Evolutionary conservation across 257 asterid species (phyloP).

Genomic region (Fraxinus quadrangulata): DNA sequence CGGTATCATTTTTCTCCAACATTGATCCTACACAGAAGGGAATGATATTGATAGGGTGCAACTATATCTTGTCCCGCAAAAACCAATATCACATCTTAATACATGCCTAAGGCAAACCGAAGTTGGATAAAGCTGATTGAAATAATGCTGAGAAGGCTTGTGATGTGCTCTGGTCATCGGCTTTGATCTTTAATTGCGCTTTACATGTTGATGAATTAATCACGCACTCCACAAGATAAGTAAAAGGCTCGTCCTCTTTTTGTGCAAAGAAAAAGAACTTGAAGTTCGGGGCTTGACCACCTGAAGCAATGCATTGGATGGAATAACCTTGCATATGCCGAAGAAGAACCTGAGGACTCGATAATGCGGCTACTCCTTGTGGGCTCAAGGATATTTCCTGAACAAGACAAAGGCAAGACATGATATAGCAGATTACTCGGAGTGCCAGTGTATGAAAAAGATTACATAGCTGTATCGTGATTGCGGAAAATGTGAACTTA

Average conservation of each 20-base stretch:
- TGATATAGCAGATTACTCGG: not conserved
- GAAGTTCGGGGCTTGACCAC: constrained; percentile 95
- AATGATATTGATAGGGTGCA: constrained; percentile 9
- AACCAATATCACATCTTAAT: not conserved
- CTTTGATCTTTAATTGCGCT: constrained; percentile 85
- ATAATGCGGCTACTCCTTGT: constrained; percentile 76
- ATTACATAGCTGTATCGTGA: not conserved
- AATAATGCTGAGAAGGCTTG: constrained; percentile 72
- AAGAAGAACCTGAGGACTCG: constrained; percentile 73
- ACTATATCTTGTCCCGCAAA: not conserved
- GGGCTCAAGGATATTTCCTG: constrained; percentile 83
- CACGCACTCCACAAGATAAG: constrained; percentile 81
- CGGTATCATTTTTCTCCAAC: constrained; percentile 9
- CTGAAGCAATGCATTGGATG: constrained; percentile 93
- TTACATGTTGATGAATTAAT: constrained; percentile 77
- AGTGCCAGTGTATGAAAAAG: not conserved
- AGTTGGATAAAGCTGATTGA: constrained; percentile 73
- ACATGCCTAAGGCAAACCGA: constrained; percentile 47
- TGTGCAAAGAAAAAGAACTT: constrained; percentile 97
- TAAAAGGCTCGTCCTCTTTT: constrained; percentile 60
- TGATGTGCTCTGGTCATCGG: constrained; percentile 77
- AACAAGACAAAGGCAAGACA: not conserved
- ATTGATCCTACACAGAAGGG: constrained; percentile 24
- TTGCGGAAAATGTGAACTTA: not conserved
- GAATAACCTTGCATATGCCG: constrained; percentile 83